Conservation (phyloP, 441 rosid genomes). For the Dalechampia spathulata region DNA sequence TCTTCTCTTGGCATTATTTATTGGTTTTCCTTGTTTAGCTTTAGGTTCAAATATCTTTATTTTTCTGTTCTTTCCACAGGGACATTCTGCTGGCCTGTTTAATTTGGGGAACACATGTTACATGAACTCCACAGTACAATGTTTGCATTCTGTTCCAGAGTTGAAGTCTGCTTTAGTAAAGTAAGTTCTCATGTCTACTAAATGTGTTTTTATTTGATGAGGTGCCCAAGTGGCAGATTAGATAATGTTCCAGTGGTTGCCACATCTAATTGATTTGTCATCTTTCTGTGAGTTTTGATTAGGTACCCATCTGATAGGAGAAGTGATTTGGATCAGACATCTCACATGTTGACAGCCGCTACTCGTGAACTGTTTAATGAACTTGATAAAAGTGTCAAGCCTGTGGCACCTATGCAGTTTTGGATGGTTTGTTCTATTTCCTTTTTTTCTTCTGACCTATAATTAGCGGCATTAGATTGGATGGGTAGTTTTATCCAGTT, state of each 20-base stretch:
- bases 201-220: not conserved
- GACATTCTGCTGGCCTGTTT: constrained; percentile 78
- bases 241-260: constrained; percentile 5
- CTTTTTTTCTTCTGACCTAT: not conserved
- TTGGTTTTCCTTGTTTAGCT: constrained; percentile 1
- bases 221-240: not conserved
- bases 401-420: constrained; percentile 90
- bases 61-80: constrained; percentile 40
- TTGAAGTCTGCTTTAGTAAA: constrained; percentile 65
- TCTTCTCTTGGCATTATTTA: not conserved
- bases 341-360: constrained; percentile 87
- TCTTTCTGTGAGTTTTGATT: constrained; percentile 3
- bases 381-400: constrained; percentile 76
- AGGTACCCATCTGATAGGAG: constrained; percentile 69
- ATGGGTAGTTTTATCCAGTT: not conserved
- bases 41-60: not conserved
- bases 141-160: constrained; percentile 91
- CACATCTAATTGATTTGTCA: constrained; percentile 7
- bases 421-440: constrained; percentile 62
- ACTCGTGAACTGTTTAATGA: constrained; percentile 76
- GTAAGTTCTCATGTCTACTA: constrained; percentile 28
- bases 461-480: constrained; percentile 3
- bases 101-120: constrained; percentile 94
- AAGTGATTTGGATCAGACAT: constrained; percentile 73
- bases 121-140: constrained; percentile 91